Base-by-base conservation (phyloP, 176 grass and related monocot species). In the sorghum (Sorghum bicolor) region DNA sequence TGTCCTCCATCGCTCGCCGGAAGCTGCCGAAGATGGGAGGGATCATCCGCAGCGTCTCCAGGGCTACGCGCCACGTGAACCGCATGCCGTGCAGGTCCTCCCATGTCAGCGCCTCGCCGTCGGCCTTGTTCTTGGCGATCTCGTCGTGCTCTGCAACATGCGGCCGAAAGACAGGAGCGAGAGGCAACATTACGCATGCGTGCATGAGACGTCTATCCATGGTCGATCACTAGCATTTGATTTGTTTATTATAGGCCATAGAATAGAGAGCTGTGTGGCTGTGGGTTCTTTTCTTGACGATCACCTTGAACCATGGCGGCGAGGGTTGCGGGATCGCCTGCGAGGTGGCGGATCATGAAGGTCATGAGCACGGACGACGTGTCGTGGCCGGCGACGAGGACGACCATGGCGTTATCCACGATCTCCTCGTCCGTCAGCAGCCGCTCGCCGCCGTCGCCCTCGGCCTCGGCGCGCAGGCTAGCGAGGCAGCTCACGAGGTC, bases 281-380 rank as follows among this genome's bases (percentile, higher is more conserved):
- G 44, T 47, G 44, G 44, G 14, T 47, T 16, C 44, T 47, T 47
- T 47, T 4, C 3, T 47, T 50, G 45, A 38, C 5, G 37, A 17
- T 30, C 45, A 79, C 85, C 82, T 85, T 82, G 29, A 40, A 68
- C 57, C 82, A 88, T 85, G n/a, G 74, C 17, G 36, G 72, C 58
- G 6, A 83, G 78, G 29, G 78, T 88, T 32, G 1, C 78, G 0
- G 73, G 81, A 60, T 93, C 91, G 0, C 40, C 72, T 16, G 78
- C 82, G 39, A 93, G 91, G 62, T 88, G 88, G 22, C 85, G 87
- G 25, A 90, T 11, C 78, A 93, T 90, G 85, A 90, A 93, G 10
- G 85, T 82, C 13, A 90, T 55, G 52, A 90, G 91, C 22, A 75
- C 58, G 52, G 91, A 81, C 0, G 88, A 87, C 13, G 88, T 93